Base-by-base conservation (phyloP, 306 rosid genomes). In the Trifolium dubium region DNA sequence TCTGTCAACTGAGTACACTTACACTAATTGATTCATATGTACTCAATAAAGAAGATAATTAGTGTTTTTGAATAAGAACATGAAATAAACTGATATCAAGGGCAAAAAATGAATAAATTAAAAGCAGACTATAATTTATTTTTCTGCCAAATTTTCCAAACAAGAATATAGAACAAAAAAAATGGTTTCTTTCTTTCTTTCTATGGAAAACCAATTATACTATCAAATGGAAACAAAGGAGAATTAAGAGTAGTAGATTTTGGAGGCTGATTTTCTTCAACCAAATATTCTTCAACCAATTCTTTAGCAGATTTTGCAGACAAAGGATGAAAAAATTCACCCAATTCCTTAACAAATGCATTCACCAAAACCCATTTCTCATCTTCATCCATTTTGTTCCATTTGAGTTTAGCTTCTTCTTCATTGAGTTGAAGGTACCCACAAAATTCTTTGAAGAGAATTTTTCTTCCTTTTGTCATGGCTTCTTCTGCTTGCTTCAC, bases 261-360 rank as follows among this genome's bases (percentile, higher is more conserved):
- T 4, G 64, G 35, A 29, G 88, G 77, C 11, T 79, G 76, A 35
- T 75, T 78, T 47, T 74, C 82, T 12, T 83, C 84, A 4, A 7
- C 49, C 7, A 93, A 71, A 79, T 87, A 82, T 69, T 93, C 93
- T 15, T 93, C 96, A 12, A 93, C 81, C 97, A 93, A 81, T 23
- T 88, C 84, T 72, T 81, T 85, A 0, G 87, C 86, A 40, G 89
- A 88, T 59, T 74, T 91, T 1, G 86, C 84, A 8, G 98, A 91
- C 84, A 93, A 78, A 6, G 98, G 97, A 31, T 93, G 98, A 67
- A 90, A 93, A 83, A 79, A 75, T 11, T 64, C 49, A 63, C 88
- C 85, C 94, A 96, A 91, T 8, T 83, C 90, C 1, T 82, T 51
- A 64, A 89, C 83, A 72, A 93, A 91, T 28, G 72, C 84, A 74